Evolutionary conservation across 1,284 basidiomycete genomes (phyloP), one percentile per base, ranked within the genome.

Genomic region (Cryptococcus jaspeensis): DNA sequence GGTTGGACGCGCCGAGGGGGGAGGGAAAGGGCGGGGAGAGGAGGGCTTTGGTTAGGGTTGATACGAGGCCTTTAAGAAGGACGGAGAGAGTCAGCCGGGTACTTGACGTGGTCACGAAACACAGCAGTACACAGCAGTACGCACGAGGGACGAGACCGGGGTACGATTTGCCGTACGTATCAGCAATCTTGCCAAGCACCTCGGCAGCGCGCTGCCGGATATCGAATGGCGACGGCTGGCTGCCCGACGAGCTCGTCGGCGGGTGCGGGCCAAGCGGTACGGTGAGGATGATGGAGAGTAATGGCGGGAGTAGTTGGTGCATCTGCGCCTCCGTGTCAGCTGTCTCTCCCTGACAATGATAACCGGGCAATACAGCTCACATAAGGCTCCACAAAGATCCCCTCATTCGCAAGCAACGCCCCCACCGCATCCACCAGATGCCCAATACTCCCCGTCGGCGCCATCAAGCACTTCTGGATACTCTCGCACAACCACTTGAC

Each of bases 301-400:
- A 84, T 0, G 93, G 88, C 0, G 94, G 94, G 12, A 99, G 84
- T 47, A 98, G 84, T 87, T 98, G 95, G 71, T 98, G 95, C 5
- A 99, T 82, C 89, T 95, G 67, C 13, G 3, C 57, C 16, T 16
- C 20, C 32, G 5, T 53, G 7, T 36, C 18, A 9, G 40, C 32
- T 44, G 42, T 15, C 23, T 16, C 15, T 9, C 5, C 44, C 25
- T 28, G 20, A 22, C 15, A 22, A 22, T 5, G n/a, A 23, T 16
- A 23, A 48, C 32, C 9, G 13, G n/a, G 38, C 23, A 50, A 40
- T 39, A 1, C 28, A 32, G 28, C 90, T 77, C 70, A 95, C 91
- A 72, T 96, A 98, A 45, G 94, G 95, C 77, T 99, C 95, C 28
- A 98, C 85, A 70, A 95, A 97, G n/a, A 99, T 79, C 2, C 87